Conservation (phyloP, 2,329 filamentous ascomycete species). For the Teratosphaeria pseudoeucalypti region DNA sequence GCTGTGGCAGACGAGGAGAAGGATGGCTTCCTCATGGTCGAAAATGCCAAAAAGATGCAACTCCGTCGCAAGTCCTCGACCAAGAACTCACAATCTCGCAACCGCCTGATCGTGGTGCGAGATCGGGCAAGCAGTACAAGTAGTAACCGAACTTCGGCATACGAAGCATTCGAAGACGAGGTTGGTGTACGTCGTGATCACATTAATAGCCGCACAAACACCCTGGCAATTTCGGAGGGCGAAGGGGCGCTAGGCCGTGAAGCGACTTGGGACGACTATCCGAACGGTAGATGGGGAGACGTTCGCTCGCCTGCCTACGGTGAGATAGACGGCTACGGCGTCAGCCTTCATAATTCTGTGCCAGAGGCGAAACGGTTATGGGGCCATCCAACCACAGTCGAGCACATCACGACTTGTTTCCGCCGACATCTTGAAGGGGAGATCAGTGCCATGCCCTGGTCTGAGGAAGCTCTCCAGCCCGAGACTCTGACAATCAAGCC, state of each 20-base stretch:
- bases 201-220: constrained; percentile 66
- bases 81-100: constrained; percentile 74
- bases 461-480: constrained; percentile 72
- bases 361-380: constrained; percentile 73
- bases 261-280: constrained; percentile 97
- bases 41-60: constrained; percentile 36
- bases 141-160: constrained; percentile 38
- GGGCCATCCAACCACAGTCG: constrained; percentile 60
- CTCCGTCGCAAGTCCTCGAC: constrained; percentile 58
- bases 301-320: constrained; percentile 87
- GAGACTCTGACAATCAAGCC: constrained; percentile 75
- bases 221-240: constrained; percentile 86
- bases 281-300: constrained; percentile 92
- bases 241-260: constrained; percentile 81
- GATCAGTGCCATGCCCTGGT: constrained; percentile 80
- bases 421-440: constrained; percentile 69
- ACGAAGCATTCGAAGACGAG: constrained; percentile 64
- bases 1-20: constrained; percentile 18
- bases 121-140: constrained; percentile 48
- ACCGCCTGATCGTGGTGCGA: constrained; percentile 64
- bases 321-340: constrained; percentile 95
- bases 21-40: constrained; percentile 32
- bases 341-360: constrained; percentile 86
- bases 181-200: constrained; percentile 63
- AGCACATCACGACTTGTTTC: constrained; percentile 74